Conservation (phyloP, 129 eudicot genomes). For the Solidago caesia region DNA sequence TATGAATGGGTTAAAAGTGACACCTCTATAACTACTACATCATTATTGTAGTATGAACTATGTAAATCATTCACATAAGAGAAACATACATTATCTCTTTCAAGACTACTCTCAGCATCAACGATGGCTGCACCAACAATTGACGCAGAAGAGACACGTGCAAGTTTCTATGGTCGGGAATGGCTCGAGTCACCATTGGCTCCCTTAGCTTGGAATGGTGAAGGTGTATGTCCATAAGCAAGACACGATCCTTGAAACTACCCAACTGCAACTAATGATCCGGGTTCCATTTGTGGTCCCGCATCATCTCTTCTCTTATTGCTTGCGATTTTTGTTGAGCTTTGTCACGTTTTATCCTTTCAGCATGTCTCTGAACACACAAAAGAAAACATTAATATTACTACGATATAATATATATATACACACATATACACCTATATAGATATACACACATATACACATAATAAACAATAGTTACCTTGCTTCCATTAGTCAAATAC, state of each 20-base stretch:
- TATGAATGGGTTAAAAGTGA: not conserved
- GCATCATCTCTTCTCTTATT: constrained; percentile 76
- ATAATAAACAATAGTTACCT: constrained; percentile 42
- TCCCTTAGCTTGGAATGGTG: constrained; percentile 66
- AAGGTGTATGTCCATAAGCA: constrained; percentile 80
- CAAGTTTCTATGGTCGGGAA: constrained; percentile 51
- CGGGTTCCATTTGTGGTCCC: constrained; percentile 64
- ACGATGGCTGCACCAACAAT: constrained; percentile 92
- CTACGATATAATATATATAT: no score
- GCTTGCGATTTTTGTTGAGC: constrained; percentile 59
- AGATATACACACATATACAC: not conserved
- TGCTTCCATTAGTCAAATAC: constrained; percentile 85
- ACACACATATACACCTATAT: not conserved
- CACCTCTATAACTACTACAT: not conserved
- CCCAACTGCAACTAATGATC: constrained; percentile 72
- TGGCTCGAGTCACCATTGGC: constrained; percentile 23
- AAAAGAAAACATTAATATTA: constrained; percentile 2
- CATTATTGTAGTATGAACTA: not conserved
- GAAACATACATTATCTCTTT: constrained; percentile 60
- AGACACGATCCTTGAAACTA: constrained; percentile 94
- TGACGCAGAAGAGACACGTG: constrained; percentile 59
- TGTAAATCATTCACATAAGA: not conserved
- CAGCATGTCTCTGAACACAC: constrained; percentile 71
- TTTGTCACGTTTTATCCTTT: constrained; percentile 84
- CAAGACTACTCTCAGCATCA: constrained; percentile 82